Evolutionary conservation across 768 basidiomycete species (phyloP), one percentile per base, ranked within the genome.

Genomic region (Termitomyces sp.): DNA sequence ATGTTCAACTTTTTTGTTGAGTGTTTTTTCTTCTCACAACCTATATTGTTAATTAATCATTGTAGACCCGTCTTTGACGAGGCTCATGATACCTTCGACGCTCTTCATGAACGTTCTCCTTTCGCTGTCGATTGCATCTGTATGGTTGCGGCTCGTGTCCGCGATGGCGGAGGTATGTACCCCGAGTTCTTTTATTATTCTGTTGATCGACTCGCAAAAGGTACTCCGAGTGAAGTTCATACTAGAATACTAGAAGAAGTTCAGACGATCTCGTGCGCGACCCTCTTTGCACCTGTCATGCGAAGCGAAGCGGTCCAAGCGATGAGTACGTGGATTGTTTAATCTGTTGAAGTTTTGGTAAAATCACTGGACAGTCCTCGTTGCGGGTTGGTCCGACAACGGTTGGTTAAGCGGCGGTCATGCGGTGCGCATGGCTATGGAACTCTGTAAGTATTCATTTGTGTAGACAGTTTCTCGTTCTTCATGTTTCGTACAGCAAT

Each of bases 401-500:
- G 93, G 93, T n/a, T 95, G 94, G 94, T 71, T 97, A 37, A 93
- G 89, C 64, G 91, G 93, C 11, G 94, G 92, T 11, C 95, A 97
- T 73, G 95, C 95, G n/a, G 93, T 97, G 9, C 83, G 95, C 53
- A 95, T 98, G 92, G 95, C 93, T 42, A 86, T 97, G 80, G 95
- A 98, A 68, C 77, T 95, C 54, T 93, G 92, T 91, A 68, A 70
- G 86, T 72, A 55, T 45, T 52, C 18, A 11, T 44, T 48, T 15
- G 31, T 18, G 46, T 15, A 46, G 49, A 13, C 24, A 33, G 15
- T 18, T 31, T 33, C 6, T 53, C 39, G n/a, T 20, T 33, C 42
- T 39, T 50, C 55, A 41, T 44, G 44, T 41, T 6, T 30, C 24
- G 42, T 59, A 39, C 66, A 93, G 91, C 91, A 22, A 84, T 96